Base-by-base conservation (phyloP, 306 rosid genomes). In the Inga leiocalycina region DNA sequence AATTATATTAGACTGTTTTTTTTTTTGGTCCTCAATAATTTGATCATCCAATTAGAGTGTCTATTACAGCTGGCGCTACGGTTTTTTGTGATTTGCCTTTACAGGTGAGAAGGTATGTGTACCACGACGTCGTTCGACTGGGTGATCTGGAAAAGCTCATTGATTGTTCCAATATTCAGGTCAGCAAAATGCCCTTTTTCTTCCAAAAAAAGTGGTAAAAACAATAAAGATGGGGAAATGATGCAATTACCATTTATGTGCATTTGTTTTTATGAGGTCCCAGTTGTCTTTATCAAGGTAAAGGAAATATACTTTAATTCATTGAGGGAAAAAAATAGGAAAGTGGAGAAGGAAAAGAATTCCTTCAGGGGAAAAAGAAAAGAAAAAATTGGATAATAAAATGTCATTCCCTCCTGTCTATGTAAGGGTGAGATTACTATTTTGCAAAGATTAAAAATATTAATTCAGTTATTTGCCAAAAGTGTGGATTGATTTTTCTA, bases 91-190 rank as follows among this genome's bases (percentile, higher is more conserved):
- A 11, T 12, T n/a, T 4, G 64, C 8, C 13, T 39, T 8, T 39
- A n/a, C 94, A 95, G 98, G 95, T 95, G 88, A 86, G 98, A 80
- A 91, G 98, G 77, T 95, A 95, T 82, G 98, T 95, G 82, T 95
- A 95, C 88, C 98, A 95, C 78, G 93, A 95, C 43, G 98, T 95
- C 43, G 89, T 95, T 83, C 88, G 98, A 80, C 91, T 93, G 90
- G 91, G 89, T 41, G 98, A 95, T 84, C 90, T 95, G 61, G 98
- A 95, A 57, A 93, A 92, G 91, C 97, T 95, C 82, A 90, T 95
- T 59, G 93, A 95, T 85, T 95, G 98, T 80, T 86, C 98, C 72
- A 91, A 80, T 66, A 91, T 93, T 81, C 98, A 95, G 98, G 98
- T 94, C 80, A 76, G 86, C 10, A 74, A 69, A 16, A 67, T 67